Base-by-base conservation (phyloP, 1,139 yeast genomes). In the Candida sp. region DNA sequence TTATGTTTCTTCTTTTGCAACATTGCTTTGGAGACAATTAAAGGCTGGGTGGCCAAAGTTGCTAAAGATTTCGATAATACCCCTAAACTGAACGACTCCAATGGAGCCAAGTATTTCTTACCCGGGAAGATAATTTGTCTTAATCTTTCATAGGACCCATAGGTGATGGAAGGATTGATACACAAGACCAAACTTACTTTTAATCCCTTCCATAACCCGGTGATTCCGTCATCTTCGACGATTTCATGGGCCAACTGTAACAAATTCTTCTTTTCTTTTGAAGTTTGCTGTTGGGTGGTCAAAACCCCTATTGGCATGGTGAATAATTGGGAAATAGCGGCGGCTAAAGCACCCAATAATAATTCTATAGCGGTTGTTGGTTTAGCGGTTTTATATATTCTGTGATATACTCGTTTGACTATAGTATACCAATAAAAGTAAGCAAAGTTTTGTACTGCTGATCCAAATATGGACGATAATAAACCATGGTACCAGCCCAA, bases 351-450 rank as follows among this genome's bases (percentile, higher is more conserved):
- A 1, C 96, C 96, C 40, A 89, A 70, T n/a, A 79, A 64, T 50
- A 88, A 75, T 62, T 89, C 96, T 49, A 81, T 81, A 2, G 81
- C 70, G 1, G 95, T 87, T 39, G 79, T 71, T 53, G 80, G 66
- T 53, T 61, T 59, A 9, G 64, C 53, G 39, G 66, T 66, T 48
- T 64, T 67, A 50, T 77, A 61, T 36, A 77, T 50, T 45, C 66
- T 67, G 49, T 76, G 70, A 58, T 84, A 85, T 21, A 78, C 64
- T 46, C 79, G 75, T 50, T 88, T 79, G 23, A 87, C 83, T 38
- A 86, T 68, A 4, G 93, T 83, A 62, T 88, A 88, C 95, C 95
- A 88, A 66, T 81, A 88, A 62, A 88, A 89, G 65, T 88, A 88
- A 32, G 90, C 83, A 60, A 88, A 88, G 56, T 86, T 87, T 57